Base-by-base conservation (phyloP, 1,139 yeast species). In the Saccharomyces pastorianus region DNA sequence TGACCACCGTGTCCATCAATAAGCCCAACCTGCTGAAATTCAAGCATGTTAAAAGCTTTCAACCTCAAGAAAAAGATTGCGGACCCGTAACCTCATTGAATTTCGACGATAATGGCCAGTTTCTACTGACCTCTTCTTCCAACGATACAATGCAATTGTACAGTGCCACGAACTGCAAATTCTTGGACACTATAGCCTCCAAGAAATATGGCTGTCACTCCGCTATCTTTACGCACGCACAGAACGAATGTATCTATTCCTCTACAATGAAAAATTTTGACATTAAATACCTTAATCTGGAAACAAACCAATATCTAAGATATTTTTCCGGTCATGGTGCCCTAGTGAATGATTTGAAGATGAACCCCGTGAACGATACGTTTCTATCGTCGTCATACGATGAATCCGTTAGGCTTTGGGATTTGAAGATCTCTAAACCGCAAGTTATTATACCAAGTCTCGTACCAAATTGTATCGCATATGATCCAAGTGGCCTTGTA, bases 121-220 rank as follows among this genome's bases (percentile, higher is more conserved):
- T 75, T 65, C 76, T 88, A 47, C 73, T 95, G 41, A 81, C 96
- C 2, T 78, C 96, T 0, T 89, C 93, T 2, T 81, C 84, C 9
- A 96, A 89, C 71, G 91, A 88, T 64, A 79, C 88, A 20, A 83
- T 93, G 62, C 96, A 89, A 65, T 72, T 95, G 23, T 93, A 89
- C 67, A 96, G 91, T 70, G 78, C 84, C 28, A 78, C 82, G 50
- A 56, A 66, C 2, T 97, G 97, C 1, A 75, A 79, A 34, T 85
- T 82, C 59, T 61, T 74, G 51, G 83, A 81, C 59, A 83, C 89
- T 6, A 78, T 88, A 5, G 85, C 82, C 59, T 85, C 95, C 26
- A 93, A 89, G 71, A 93, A 93, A 66, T 93, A 93, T 63, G 99
- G 99, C 0, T 89, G 91, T 55, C 90, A 88, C 65, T 72, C 88